Evolutionary conservation across 1,284 basidiomycete genomes (phyloP), one percentile per base, ranked within the genome.

Genomic region (Sutorius eximius): DNA sequence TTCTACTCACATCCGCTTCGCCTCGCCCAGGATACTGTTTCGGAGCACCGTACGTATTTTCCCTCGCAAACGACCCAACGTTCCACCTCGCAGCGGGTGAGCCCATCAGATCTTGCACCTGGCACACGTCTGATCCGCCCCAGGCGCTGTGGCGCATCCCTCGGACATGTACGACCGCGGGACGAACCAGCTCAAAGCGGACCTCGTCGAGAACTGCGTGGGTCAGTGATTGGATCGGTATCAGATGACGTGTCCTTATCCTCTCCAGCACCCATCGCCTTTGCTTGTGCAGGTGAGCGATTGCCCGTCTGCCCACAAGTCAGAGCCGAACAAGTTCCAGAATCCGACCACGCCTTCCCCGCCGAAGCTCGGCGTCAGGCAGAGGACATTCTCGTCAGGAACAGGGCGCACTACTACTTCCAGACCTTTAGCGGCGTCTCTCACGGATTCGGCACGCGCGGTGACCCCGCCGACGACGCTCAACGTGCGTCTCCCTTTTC

Each of bases 101-200:
- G 69, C 61, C 18, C 13, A 5, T 18, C 4, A 2, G 15, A 2
- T 20, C 29, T 13, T 8, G 1, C 0, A 18, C 3, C 18, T 18
- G 38, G 24, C 27, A 18, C 34, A 29, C 29, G 18, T 38, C 33
- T 44, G 22, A 49, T 32, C 16, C 15, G 13, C 32, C 27, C 48
- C 55, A 81, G 82, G 73, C 34, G 82, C 82, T 2, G 75, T 85
- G 56, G 81, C 78, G 16, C 80, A 86, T 66, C 82, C 85, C 10
- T 76, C 79, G 11, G 13, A 4, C 8, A 20, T 69, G 1, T 57
- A 18, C 10, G 52, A 66, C 5, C 0, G 7, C 5, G 18, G 18
- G 1, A 57, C 62, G 12, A 55, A 57, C 5, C 74, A 74, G 51
- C 61, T 87, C 29, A 77, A 76, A 22, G 76, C 77, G 48, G 73